A percentile compares a stretch with the other conserved stretches of the same genome.
These are phyloP conservation scores for Circinella minor DNA, from an alignment of 371 early-diverging fungal species.

Conservation along the genomic window DNA sequence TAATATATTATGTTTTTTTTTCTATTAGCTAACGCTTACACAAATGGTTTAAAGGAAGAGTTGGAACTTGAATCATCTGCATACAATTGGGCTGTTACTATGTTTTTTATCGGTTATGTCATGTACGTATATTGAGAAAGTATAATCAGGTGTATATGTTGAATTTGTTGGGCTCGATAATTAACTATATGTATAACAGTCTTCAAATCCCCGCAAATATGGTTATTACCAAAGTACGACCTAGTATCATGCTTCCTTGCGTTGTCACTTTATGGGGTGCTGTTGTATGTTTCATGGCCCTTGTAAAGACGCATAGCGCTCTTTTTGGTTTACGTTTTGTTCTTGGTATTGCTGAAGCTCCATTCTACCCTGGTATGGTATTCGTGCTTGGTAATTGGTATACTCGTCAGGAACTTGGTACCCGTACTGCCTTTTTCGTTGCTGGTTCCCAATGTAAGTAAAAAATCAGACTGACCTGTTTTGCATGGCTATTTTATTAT, in stretches of 20 bases:
- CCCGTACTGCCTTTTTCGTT: constrained; percentile 59
- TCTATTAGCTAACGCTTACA: constrained; percentile 45
- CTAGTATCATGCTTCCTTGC: constrained; percentile 59
- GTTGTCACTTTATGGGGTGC: constrained; percentile 71
- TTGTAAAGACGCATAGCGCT: constrained; percentile 46
- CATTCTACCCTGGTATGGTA: constrained; percentile 79
- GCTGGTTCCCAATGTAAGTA: constrained; percentile 62
- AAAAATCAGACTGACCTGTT: constrained; percentile 31
- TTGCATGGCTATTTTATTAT: not conserved
- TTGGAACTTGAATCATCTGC: constrained; percentile 47
- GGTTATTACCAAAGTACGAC: constrained; percentile 54
- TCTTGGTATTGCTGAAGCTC: constrained; percentile 67
- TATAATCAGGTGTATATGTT: not conserved
- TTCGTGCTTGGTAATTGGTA: constrained; percentile 82
- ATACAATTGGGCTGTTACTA: constrained; percentile 68
- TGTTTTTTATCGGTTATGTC: constrained; percentile 78
- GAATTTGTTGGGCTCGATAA: not conserved
- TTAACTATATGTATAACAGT: not conserved
- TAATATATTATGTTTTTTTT: not conserved
- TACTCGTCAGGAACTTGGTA: constrained; percentile 69
- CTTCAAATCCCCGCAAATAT: constrained; percentile 55
- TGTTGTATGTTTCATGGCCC: constrained; percentile 62
- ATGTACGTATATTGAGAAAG: constrained; percentile 47
- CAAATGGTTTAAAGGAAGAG: constrained; percentile 55
- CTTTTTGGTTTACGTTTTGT: constrained; percentile 65